Conservation (phyloP, 345 rosid genomes). For the Hevea brasiliensis region DNA sequence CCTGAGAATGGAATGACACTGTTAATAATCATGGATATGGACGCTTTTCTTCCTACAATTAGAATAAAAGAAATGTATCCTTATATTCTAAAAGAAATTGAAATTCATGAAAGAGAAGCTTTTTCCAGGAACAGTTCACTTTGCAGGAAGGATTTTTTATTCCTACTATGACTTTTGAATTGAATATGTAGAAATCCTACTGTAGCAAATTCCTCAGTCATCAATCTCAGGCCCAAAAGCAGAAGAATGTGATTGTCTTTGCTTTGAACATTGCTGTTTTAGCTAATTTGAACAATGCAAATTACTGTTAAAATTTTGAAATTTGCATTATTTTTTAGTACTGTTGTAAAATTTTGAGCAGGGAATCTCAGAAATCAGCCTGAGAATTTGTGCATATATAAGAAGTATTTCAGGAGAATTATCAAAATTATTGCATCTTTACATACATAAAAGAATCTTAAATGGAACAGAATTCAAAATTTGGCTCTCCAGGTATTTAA, state of each 20-base stretch:
- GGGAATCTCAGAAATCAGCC: not conserved
- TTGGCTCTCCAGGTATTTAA: not conserved
- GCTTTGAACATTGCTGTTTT: not conserved
- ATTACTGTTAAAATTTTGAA: not conserved
- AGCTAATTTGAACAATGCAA: not conserved
- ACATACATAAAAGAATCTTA: not conserved
- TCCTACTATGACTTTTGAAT: too few relatives aligned
- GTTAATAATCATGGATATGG: not conserved
- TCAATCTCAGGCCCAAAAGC: too few relatives aligned
- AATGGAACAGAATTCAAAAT: not conserved
- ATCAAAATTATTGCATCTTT: not conserved
- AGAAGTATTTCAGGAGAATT: not conserved
- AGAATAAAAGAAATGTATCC: not conserved
- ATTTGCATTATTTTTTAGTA: not conserved
- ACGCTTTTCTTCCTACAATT: not conserved
- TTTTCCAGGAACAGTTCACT: not conserved
- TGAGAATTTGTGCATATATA: not conserved
- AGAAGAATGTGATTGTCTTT: not conserved
- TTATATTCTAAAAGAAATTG: not conserved
- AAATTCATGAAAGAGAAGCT: not conserved
- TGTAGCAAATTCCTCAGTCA: too few relatives aligned
- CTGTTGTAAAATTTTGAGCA: not conserved
- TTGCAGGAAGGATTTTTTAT: not conserved
- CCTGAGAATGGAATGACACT: constrained; percentile 44
- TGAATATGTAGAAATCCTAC: too few relatives aligned